These are phyloP conservation scores for Chlorella vulgaris DNA, from an alignment of 139 green algal species.

Conservation along the genomic window DNA sequence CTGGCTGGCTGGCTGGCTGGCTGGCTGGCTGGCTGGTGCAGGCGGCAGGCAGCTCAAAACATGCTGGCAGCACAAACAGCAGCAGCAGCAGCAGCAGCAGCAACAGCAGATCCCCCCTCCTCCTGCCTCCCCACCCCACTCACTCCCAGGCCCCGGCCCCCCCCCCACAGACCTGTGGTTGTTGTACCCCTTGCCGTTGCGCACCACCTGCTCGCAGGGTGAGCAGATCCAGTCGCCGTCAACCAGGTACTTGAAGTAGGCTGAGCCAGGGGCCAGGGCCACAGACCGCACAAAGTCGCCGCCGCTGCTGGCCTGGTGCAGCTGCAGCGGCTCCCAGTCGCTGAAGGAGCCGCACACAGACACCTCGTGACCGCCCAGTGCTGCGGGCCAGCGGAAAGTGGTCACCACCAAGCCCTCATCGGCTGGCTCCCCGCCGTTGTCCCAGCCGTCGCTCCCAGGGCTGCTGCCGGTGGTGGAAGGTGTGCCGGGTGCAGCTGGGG, in stretches of 20 bases:
- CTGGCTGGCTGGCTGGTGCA: no score
- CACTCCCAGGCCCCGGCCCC: background rate
- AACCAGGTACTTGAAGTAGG: constrained; percentile 70
- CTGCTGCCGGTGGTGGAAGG: background rate
- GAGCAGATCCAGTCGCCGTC: constrained; percentile 58
- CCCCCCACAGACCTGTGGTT: constrained; percentile 51
- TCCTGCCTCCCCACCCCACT: no score
- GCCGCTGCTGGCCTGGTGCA: constrained; percentile 21
- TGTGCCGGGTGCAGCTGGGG: background rate
- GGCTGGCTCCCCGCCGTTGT: background rate
- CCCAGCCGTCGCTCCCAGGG: background rate
- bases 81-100: background rate
- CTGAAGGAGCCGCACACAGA: constrained; percentile 51
- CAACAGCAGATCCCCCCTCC: no score
- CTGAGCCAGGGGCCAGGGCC: constrained; percentile 33
- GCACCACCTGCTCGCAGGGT: constrained; percentile 48
- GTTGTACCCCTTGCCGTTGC: constrained; percentile 54
- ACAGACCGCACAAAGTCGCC: constrained; percentile 47
- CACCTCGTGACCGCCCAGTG: constrained; percentile 42
- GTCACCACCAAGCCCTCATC: constrained; percentile 31
- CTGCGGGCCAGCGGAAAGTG: constrained; percentile 52
- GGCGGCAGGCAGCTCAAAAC: no score
- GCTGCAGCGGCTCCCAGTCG: constrained; percentile 41
- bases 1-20: no score
- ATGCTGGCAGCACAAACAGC: no score